Base-by-base conservation (phyloP, 257 asterid genomes). In the Ballota nigra region DNA sequence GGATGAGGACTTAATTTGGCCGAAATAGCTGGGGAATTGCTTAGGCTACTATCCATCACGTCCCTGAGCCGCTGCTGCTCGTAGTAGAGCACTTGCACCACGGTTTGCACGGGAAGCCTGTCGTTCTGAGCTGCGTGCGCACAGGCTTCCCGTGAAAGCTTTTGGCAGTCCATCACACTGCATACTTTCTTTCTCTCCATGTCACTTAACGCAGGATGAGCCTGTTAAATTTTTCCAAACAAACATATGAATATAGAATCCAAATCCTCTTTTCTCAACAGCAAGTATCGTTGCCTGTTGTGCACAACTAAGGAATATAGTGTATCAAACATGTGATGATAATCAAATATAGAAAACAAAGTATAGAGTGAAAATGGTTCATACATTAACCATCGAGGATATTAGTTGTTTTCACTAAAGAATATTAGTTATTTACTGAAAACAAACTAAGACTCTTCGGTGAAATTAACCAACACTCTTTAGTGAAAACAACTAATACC, bases 61-160 rank as follows among this genome's bases (percentile, higher is more conserved):
- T 87, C 93, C 31, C 92, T 78, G 3, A 87, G 90, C 16, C 94
- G 92, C 72, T 92, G 96, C 56, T 92, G 97, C 84, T 92, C 97
- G 74, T 88, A 83, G 84, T 90, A 87, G 31, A 92, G 96, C 40
- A 92, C 98, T 79, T 90, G 96, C 24, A 92, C 96, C 2, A 90
- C 90, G 0, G 89, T 92, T 63, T 90, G 96, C 53, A 85, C 98
- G 0, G 98, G 96, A 4, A 90, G 88, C 75, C 96, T 66, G 71
- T 90, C 97, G 45, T 90, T 92, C 64, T 92, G 96, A 53, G 98
- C 97, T 7, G 96, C 96, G 33, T 92, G 98, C 0, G 95, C 97
- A 23, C 92, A 88, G 3, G 97, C 97, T 76, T 92, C 96, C 2
- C 92, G 82, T 3, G 97, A 90, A 5, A 90, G 96, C 86, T 88